A percentile compares a stretch with the other conserved stretches of the same genome.
Conservation (phyloP, 306 rosid species). For the Datisca glomerata region DNA sequence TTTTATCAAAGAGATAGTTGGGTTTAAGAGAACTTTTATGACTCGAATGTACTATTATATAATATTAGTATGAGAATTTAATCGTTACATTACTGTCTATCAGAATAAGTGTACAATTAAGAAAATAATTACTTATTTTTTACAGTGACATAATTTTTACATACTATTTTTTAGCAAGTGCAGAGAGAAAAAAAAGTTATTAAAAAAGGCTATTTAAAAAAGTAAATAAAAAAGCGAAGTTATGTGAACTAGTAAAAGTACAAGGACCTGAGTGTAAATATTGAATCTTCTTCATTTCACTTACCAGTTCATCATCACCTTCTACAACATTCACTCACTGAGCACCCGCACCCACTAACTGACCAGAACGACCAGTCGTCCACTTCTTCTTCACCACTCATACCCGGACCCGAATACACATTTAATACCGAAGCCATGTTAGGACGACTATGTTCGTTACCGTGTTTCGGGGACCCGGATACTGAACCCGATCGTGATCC, state of each 20-base stretch:
- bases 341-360: not conserved
- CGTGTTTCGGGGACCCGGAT: constrained; percentile 31
- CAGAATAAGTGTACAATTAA: too few relatives aligned
- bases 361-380: not conserved
- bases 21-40: too few relatives aligned
- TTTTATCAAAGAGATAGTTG: too few relatives aligned
- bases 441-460: constrained; percentile 25
- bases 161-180: too few relatives aligned
- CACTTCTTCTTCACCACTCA: not conserved
- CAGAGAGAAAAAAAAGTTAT: too few relatives aligned
- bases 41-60: too few relatives aligned
- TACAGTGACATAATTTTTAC: too few relatives aligned
- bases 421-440: constrained; percentile 12
- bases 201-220: too few relatives aligned
- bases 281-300: not conserved
- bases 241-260: not conserved
- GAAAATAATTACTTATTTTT: too few relatives aligned
- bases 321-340: not conserved
- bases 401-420: not conserved
- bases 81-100: too few relatives aligned
- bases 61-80: too few relatives aligned
- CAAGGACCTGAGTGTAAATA: not conserved
- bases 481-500: constrained; percentile 58
- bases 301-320: not conserved
- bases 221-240: not conserved